Evolutionary conservation across 352 stramenopile species (phyloP), one percentile per base, ranked within the genome.

Genomic region (Halophytophthora polymorphica): DNA sequence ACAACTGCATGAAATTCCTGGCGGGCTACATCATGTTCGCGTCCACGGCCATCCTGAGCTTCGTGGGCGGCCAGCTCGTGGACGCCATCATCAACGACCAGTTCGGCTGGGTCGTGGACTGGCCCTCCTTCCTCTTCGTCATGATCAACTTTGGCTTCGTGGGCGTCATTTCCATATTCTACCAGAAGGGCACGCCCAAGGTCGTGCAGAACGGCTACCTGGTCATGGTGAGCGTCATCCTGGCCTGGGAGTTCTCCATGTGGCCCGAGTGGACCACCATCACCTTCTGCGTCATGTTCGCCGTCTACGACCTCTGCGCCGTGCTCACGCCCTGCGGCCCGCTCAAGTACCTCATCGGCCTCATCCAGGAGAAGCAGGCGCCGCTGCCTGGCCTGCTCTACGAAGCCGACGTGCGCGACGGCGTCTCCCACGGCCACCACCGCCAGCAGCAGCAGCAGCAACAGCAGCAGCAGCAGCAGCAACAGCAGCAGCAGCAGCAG

Each of bases 281-380:
- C 66, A 90, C 79, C 17, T 92, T 97, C 45, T 91, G 90, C 33
- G 78, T 98, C 47, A 96, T 98, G 71, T 90, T 99, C 56, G 97
- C 95, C 2, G 73, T 98, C 31, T 99, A 99, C 71, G 97, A 99
- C 80, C 71, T 99, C 8, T 99, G 94, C 61, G 97, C 97, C 5
- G 97, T 99, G 8, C 67, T 99, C 5, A 98, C 96, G 6, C 97
- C 97, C 0, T 99, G 95, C 65, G 97, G 97, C 11, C 97, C 97
- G 19, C 73, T 99, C 23, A 98, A 87, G 80, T 95, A 58, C 61
- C 96, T 71, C 61, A 84, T 95, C 41, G 81, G 92, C 22, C 61
- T 98, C 18, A 98, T 98, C 62, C 89, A 98, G 58, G 79, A 97
- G 45, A 91, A 93, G 46, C 76, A 93, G 35, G 78, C 80, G 7